Evolutionary conservation across 495 filamentous ascomycete species (phyloP), one percentile per base, ranked within the genome.

Genomic region (Tuber magnatum): DNA sequence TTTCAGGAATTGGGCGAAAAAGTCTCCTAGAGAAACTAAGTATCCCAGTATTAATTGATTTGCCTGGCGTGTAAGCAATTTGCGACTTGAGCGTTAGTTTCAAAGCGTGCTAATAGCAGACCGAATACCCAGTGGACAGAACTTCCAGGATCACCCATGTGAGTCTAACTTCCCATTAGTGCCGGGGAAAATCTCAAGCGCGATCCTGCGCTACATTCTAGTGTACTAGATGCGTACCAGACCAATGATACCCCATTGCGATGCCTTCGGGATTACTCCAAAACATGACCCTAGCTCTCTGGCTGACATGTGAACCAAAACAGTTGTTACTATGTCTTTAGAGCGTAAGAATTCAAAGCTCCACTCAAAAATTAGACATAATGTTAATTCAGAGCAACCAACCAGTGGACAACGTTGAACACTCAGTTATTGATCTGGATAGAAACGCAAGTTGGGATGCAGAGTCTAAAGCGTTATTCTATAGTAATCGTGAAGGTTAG

Each of bases 71-170:
- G 77, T 79, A 78, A 78, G 77, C 68, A 8, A 20, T 61, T 20
- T 46, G 14, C 40, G 0, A 5, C 20, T 4, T 38, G 38, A 14
- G 12, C 7, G 14, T 10, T 32, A 7, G 28, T 14, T 35, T 65
- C 56, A 68, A 12, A 61, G 48, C 28, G n/a, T 72, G 73, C 42
- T 78, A 48, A 20, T 38, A 41, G 68, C 24, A n/a, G 68, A 42
- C 20, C 38, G 56, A 18, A 32, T 9, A 5, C 32, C 44, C 70
- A 79, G 77, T 22, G 88, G 88, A 1, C 84, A 86, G 73, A 88
- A 90, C 76, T 86, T 89, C 74, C 88, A 90, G 74, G 88, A 90
- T 71, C 87, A 89, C 71, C 79, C 78, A 40, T 78, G 78, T 77
- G 72, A 79, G 77, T 22, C 24, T 20, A 22, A 42, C 44, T 48